A percentile compares a stretch with the other conserved stretches of the same genome.
phyloP scores from a whole-genome alignment of 306 rosid genomes.

The Quercus suber region DNA sequence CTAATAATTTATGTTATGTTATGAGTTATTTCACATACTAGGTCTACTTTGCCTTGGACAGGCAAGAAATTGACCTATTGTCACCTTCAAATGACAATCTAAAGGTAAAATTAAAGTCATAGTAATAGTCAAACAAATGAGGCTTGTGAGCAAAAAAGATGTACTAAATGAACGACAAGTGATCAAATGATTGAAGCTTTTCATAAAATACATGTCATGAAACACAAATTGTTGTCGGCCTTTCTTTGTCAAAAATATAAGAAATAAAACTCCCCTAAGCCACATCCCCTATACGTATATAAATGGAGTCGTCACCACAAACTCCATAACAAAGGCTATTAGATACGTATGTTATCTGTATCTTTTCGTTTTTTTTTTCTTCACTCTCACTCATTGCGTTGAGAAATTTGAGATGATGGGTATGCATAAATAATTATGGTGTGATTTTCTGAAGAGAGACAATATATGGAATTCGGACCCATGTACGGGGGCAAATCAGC shows the following conservation, averaged over 20 bases:
- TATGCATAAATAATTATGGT: background rate
- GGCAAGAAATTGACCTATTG: no score
- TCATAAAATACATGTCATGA: background rate
- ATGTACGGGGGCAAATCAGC: slow-evolving; percentile 11
- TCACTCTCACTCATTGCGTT: background rate
- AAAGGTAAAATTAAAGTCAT: no score
- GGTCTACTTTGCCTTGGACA: no score
- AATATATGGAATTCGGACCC: background rate
- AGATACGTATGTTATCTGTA: background rate
- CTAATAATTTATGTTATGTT: no score
- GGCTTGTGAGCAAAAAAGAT: background rate
- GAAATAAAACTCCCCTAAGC: background rate
- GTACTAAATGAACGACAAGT: background rate
- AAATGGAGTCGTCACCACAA: no score
- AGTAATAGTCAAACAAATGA: no score
- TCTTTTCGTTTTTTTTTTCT: background rate
- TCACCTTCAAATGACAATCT: no score
- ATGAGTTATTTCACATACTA: no score
- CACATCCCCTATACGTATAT: background rate
- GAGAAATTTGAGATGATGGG: no score
- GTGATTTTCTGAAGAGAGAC: background rate
- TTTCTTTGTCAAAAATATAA: background rate
- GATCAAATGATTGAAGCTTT: background rate
- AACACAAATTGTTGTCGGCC: background rate
- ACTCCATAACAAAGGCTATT: no score